These are phyloP conservation scores for Trichoderma sp. DNA, from an alignment of 2,329 filamentous ascomycete genomes.

Conservation along the genomic window DNA sequence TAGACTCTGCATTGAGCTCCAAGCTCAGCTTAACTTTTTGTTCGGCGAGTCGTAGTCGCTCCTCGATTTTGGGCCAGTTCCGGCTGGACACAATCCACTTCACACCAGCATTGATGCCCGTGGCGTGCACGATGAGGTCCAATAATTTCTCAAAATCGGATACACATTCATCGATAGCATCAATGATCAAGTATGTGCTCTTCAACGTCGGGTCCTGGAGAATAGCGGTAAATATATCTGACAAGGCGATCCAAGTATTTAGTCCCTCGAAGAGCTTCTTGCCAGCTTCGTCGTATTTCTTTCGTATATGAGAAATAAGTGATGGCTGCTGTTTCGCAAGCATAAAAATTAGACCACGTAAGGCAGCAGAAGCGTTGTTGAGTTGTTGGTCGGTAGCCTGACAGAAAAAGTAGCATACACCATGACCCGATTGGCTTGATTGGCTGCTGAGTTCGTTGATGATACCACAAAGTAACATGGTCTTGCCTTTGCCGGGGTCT, in stretches of 20 bases:
- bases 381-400: constrained; percentile 29
- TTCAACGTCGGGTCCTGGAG: constrained; percentile 36
- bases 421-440: background rate
- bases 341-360: constrained; percentile 44
- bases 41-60: constrained; percentile 26
- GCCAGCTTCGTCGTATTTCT: constrained; percentile 36
- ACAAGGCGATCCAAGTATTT: constrained; percentile 39
- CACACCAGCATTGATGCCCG: constrained; percentile 16
- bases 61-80: constrained; percentile 39
- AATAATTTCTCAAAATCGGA: constrained; percentile 37
- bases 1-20: constrained; percentile 36
- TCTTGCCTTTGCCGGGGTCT: constrained; percentile 45
- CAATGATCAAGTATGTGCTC: constrained; percentile 37
- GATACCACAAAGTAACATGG: constrained; percentile 42
- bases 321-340: constrained; percentile 36
- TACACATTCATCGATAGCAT: constrained; percentile 45
- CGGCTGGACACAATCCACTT: constrained; percentile 49
- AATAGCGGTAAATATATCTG: constrained; percentile 39
- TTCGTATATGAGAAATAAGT: constrained; percentile 37
- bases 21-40: constrained; percentile 32
- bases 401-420: constrained; percentile 22
- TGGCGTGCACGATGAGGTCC: constrained; percentile 30
- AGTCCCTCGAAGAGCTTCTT: constrained; percentile 39
- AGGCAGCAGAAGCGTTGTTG: constrained; percentile 40
- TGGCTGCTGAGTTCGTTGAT: constrained; percentile 24